A percentile compares a stretch with the other conserved stretches of the same genome.
phyloP scores from a whole-genome alignment of 805 yeast species.

The Yarrowia sp. region DNA sequence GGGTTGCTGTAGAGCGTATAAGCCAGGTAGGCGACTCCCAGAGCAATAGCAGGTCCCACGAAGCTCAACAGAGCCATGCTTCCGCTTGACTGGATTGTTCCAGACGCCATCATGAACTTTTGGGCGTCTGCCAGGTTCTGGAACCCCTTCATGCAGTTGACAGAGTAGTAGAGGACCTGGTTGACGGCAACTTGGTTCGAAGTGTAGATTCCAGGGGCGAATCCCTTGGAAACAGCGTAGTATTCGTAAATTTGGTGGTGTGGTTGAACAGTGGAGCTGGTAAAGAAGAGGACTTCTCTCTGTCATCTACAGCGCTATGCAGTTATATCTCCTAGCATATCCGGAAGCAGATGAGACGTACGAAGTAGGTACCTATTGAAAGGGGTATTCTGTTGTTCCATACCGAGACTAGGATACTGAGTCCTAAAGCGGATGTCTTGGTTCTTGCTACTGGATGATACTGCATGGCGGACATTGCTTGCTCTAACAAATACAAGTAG shows the following conservation, averaged over 20 bases:
- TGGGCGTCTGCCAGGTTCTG: background rate
- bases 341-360: too few species aligned
- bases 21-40: background rate
- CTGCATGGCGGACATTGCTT: too few species aligned
- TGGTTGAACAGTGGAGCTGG: too few species aligned
- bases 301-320: too few species aligned
- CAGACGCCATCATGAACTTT: background rate
- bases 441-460: too few species aligned
- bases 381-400: too few species aligned
- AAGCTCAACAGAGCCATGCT: background rate
- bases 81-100: background rate
- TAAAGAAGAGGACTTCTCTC: too few species aligned
- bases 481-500: too few species aligned
- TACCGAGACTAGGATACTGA: too few species aligned
- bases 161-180: background rate
- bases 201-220: background rate
- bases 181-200: background rate
- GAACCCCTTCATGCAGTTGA: conserved; percentile 10
- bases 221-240: background rate
- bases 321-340: too few species aligned
- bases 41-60: background rate
- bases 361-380: too few species aligned
- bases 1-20: background rate
- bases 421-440: too few species aligned
- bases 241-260: background rate